Evolutionary conservation across 2,329 filamentous ascomycete species (phyloP), one percentile per base, ranked within the genome.

Genomic region (Didymella lethalis): DNA sequence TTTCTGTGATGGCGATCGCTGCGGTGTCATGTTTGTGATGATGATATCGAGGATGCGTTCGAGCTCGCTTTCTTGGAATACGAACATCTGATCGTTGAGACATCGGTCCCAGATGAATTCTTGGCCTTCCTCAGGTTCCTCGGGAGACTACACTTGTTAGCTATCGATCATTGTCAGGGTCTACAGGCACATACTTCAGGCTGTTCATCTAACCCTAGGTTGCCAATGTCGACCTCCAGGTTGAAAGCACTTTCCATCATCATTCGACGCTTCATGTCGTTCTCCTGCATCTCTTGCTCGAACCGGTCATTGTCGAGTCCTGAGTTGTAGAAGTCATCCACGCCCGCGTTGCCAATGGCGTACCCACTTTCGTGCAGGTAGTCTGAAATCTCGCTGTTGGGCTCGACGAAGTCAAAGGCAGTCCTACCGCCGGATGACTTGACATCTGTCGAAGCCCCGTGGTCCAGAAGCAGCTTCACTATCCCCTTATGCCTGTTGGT

Each of bases 161-260:
- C 71, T 26, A 7, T n/a, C 75, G 31, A 32, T 76, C 41, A 38
- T 36, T 14, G 40, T 34, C 12, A 40, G 1, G 14, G 10, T 51
- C 18, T 3, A 14, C 26, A 43, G 41, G 31, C 23, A 76, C 85
- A 69, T 80, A 93, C 92, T 83, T 98, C 95, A 51, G 93, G 92
- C 72, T 96, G 90, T 75, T 99, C 95, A 73, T 99, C 95, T 70
- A 99, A 89, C 29, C 95, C 95, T 56, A 99, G 86, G 69, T 97
- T 99, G 12, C 94, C 95, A 54, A 99, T 79, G 71, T 99, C 95
- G 41, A 99, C 95, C 77, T 99, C 95, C 34, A 99, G 83, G 75
- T 99, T 97, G 65, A 96, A 90, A 6, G 95, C 94, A 73, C 95
- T 99, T 76, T 99, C 95, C 87, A 96, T 95, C 94, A 98, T 97